Base-by-base conservation (phyloP, 2,329 filamentous ascomycete species). In the Fusarium proliferatum region DNA sequence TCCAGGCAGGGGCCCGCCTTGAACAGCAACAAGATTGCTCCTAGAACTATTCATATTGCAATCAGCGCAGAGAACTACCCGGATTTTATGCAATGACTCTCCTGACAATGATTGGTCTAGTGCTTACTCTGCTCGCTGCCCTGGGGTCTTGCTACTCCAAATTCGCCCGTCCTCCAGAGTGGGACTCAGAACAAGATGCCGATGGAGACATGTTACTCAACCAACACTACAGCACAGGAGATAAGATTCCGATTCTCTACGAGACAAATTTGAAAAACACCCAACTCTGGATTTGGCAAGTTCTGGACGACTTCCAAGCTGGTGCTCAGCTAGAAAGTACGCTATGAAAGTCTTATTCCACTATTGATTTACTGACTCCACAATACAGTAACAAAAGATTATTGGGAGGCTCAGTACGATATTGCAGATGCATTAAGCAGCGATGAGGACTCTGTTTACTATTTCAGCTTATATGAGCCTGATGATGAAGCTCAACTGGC, bases 351-450 rank as follows among this genome's bases (percentile, higher is more conserved):
- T 4, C 21, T 49, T 7, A 15, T n/a, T 33, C 9, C 3, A 4
- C 33, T 5, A 3, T 11, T 2, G 9, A 13, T 49, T 11, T 28
- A 49, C 46, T 49, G 21, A 49, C 21, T 16, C 4, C 6, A 6
- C 4, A 16, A 21, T 19, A 8, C 1, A 56, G 53, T 1, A 33
- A 30, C 21, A 34, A 19, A 2, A 5, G 21, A 1, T 19, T n/a
- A 12, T 33, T 57, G 53, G 53, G 9, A 45, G 23, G 53, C 53
- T 23, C 38, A 57, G 1, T 43, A 57, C 28, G 39, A 57, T 6
- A 23, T 57, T 4, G 26, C 39, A 0, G 17, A 34, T 0, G 12
- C 6, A 26, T 0, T 23, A 19, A 33, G n/a, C 5, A 11, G 34
- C 17, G 13, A 34, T 7, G 53, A 57, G 4, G 53, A 57, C 53